Evolutionary conservation across 257 asterid genomes (phyloP), one percentile per base, ranked within the genome.

Genomic region (Osmanthus fragrans): DNA sequence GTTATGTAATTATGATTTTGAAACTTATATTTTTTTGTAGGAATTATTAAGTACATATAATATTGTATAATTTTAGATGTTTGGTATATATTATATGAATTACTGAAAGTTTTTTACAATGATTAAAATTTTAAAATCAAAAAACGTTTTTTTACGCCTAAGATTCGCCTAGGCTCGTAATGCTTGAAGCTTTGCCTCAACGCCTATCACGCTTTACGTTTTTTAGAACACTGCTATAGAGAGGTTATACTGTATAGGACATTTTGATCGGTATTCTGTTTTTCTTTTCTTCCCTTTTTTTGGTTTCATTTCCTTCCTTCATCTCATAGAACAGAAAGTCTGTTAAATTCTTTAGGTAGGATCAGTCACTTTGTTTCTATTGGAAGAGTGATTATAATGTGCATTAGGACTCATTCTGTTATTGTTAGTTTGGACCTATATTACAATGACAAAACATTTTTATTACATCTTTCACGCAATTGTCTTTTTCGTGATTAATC

Each of bases 271-370:
- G 12, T 7, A 21, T n/a, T 70, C 18, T 70, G 30, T 8, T 25
- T 34, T 37, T 36, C 13, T 8, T 8, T 34, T 37, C 54, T 15
- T 37, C 30, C 8, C 2, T 39, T 39, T 34, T n/a, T 34, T 25
- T 9, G 23, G 16, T 30, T 33, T 21, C 34, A 21, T 15, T 30
- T 70, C 45, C 27, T 36, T 58, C 27, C 9, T 73, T 56, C 27
- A 75, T 56, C 67, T 75, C 71, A 74, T 69, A 49, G 70, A 70
- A 39, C 72, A 29, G 32, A 84, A 63, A 51, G 45, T 72, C 19
- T 34, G 16, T 66, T 72, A 23, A 47, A n/a, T 77, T 47, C 67
- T 32, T 65, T 69, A 71, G 5, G 64, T 51, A 56, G 13, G 32
- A 76, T 67, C 34, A n/a, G 15, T n/a, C 76, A n/a, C 71, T 49